A percentile compares a stretch with the other conserved stretches of the same genome.
Conservation (phyloP, 192 early-diverging fungal species). For the Rhizophagus sp. region DNA sequence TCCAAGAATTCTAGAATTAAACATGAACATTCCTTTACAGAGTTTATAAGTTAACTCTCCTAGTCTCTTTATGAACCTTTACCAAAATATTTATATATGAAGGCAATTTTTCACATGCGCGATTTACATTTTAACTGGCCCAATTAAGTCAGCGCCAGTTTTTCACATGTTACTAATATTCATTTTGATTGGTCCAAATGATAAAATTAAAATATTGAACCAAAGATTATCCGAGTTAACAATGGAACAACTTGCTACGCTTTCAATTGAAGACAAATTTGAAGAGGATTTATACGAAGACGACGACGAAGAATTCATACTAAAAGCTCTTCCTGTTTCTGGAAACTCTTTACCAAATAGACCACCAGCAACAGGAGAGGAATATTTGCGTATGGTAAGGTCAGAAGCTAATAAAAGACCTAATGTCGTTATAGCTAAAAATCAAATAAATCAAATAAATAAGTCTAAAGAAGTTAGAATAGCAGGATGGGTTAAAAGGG, state of each 20-base stretch:
- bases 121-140: too few species aligned
- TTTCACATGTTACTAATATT: too few species aligned
- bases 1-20: too few species aligned
- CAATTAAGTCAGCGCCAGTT: too few species aligned
- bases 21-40: too few species aligned
- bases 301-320: not conserved
- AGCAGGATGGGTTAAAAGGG: constrained; percentile 28
- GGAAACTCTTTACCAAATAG: not conserved
- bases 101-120: too few species aligned
- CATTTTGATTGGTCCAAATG: too few species aligned
- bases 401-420: constrained; percentile 24
- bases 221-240: not conserved
- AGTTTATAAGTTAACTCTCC: too few species aligned
- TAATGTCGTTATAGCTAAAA: not conserved
- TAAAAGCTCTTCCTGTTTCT: not conserved
- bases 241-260: not conserved
- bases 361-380: constrained; percentile 25
- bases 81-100: too few species aligned
- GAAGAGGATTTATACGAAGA: not conserved
- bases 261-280: not conserved
- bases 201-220: too few species aligned
- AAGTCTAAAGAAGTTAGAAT: not conserved
- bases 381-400: constrained; percentile 29
- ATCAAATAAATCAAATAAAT: not conserved
- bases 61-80: too few species aligned